Evolutionary conservation across 1,284 basidiomycete species (phyloP).

Genomic region (Mixia osmundae): DNA sequence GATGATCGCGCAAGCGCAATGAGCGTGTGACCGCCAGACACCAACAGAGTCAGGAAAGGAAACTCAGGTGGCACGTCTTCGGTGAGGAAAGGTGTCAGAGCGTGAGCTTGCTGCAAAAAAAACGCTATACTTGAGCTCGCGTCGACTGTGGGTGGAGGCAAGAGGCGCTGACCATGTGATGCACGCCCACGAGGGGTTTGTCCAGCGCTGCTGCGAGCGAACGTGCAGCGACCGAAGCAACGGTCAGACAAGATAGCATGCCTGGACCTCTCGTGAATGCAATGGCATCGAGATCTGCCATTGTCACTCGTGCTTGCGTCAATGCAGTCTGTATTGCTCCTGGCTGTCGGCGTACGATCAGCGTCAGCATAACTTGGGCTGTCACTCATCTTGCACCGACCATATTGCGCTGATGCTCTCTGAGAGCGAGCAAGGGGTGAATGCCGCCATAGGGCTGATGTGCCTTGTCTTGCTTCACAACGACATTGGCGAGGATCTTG

Average conservation of each 20-base stretch:
- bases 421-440: conserved; percentile 49
- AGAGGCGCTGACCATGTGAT: conserved; percentile 53
- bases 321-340: conserved; percentile 44
- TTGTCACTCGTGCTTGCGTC: conserved; percentile 32
- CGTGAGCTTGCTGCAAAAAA: conserved; percentile 92
- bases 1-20: conserved; percentile 45
- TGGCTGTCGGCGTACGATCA: conserved; percentile 33
- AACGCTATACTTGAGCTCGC: conserved; percentile 3
- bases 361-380: conserved; percentile 1
- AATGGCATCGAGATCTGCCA: conserved; percentile 51
- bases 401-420: conserved; percentile 42
- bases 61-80: conserved; percentile 33
- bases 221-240: conserved; percentile 54
- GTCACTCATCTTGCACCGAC: conserved; percentile 24
- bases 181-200: conserved; percentile 65
- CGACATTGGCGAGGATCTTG: conserved; percentile 51
- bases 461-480: conserved; percentile 49
- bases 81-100: conserved; percentile 60
- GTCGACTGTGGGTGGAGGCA: conserved; percentile 2
- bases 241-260: conserved; percentile 52
- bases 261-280: conserved; percentile 81
- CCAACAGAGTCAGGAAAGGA: conserved; percentile 64
- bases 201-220: conserved; percentile 46
- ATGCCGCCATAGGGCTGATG: conserved; percentile 55
- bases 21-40: conserved; percentile 78